phyloP scores from a whole-genome alignment of 2,329 filamentous ascomycete species.

The Mycogone perniciosa region DNA sequence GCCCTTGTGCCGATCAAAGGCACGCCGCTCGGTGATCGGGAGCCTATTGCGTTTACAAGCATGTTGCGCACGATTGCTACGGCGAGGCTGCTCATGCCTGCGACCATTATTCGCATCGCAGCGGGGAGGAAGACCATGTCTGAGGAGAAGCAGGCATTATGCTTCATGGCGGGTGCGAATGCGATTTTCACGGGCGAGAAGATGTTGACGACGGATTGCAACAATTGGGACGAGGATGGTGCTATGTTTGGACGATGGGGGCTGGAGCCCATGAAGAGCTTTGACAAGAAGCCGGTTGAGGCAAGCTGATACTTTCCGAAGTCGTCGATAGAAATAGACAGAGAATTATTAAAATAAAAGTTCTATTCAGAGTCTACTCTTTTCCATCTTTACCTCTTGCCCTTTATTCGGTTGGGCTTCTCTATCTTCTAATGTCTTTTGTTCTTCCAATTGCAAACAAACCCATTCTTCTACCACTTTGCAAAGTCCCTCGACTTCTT shows the following conservation, averaged over 20 bases:
- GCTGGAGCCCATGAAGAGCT: conserved; percentile 65
- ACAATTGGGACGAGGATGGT: conserved; percentile 83
- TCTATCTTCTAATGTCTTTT: not conserved
- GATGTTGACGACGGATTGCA: conserved; percentile 90
- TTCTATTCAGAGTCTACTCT: conserved; percentile 4
- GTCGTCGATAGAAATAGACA: not conserved
- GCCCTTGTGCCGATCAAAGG: conserved; percentile 86
- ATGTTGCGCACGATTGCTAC: conserved; percentile 80
- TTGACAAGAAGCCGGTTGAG: conserved; percentile 28
- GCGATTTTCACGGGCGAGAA: conserved; percentile 95
- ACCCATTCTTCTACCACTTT: conserved; percentile 44
- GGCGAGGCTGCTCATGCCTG: conserved; percentile 74
- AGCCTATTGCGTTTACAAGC: conserved; percentile 68
- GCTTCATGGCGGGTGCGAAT: conserved; percentile 87
- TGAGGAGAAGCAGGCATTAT: conserved; percentile 83
- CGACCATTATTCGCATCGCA: conserved; percentile 79
- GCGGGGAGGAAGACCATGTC: conserved; percentile 77
- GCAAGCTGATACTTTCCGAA: not conserved
- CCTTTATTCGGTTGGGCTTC: not conserved
- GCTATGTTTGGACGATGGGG: conserved; percentile 81
- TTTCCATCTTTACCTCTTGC: not conserved
- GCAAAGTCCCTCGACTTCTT: conserved; percentile 50
- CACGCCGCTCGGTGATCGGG: conserved; percentile 71
- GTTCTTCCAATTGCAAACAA: not conserved
- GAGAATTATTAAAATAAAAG: not conserved